Conservation (phyloP, 805 yeast species). For the Allodekkera sacchari region DNA sequence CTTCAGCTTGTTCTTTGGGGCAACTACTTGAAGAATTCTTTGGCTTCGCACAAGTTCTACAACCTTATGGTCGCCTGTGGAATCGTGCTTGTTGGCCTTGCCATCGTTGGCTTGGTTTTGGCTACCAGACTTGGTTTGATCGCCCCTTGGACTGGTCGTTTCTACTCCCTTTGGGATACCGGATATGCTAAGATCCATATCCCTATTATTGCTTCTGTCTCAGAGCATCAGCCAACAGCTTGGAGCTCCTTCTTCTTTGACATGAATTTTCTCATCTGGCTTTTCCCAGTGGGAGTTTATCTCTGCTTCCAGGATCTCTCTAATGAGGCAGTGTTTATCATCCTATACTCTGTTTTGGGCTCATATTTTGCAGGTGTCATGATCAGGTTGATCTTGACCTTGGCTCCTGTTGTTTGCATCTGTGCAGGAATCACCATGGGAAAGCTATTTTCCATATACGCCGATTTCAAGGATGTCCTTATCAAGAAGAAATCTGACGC, state of each 20-base stretch:
- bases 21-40: constrained; percentile 65
- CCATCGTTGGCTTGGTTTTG: constrained; percentile 62
- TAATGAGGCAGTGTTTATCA: constrained; percentile 88
- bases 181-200: constrained; percentile 95
- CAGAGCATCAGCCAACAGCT: constrained; percentile 99
- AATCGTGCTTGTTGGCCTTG: constrained; percentile 46
- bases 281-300: constrained; percentile 97
- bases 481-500: constrained; percentile 11
- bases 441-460: constrained; percentile 72
- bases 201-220: constrained; percentile 97
- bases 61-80: constrained; percentile 57
- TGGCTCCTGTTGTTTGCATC: constrained; percentile 95
- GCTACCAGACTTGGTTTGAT: constrained; percentile 88
- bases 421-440: constrained; percentile 85
- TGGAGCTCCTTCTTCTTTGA: constrained; percentile 99
- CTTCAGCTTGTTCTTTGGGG: constrained; percentile 86
- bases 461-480: constrained; percentile 40
- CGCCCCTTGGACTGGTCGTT: constrained; percentile 99
- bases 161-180: constrained; percentile 97
- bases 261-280: constrained; percentile 87
- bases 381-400: constrained; percentile 95
- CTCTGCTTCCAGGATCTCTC: constrained; percentile 80
- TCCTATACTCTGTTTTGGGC: constrained; percentile 87
- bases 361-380: constrained; percentile 98
- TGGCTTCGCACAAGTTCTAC: constrained; percentile 67